A percentile compares a stretch with the other conserved stretches of the same genome.
phyloP scores from a whole-genome alignment of 1,284 basidiomycete species.

The Austroboletus novae-zelandiae region DNA sequence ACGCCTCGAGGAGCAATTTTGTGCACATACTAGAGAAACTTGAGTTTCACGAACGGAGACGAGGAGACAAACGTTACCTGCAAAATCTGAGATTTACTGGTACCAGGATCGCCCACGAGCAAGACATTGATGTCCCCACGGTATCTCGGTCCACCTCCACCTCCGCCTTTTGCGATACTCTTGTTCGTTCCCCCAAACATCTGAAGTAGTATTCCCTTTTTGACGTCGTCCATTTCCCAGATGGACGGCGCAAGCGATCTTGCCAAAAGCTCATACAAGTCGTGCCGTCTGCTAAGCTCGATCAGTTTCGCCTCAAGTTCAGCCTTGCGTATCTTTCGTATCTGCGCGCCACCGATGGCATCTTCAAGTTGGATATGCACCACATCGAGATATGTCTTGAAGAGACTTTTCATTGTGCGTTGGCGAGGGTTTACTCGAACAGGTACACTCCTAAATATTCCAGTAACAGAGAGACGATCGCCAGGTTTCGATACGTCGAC shows the following conservation, averaged over 20 bases:
- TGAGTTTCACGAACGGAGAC: constrained; percentile 3
- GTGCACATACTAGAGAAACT: constrained; percentile 80
- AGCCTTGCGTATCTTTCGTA: constrained; percentile 49
- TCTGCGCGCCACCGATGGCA: constrained; percentile 39
- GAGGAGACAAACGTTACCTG: constrained; percentile 48
- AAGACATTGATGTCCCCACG: constrained; percentile 97
- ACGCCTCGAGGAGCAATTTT: constrained; percentile 98
- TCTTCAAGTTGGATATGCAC: constrained; percentile 77
- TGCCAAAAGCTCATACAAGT: constrained; percentile 87
- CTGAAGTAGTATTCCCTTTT: constrained; percentile 96
- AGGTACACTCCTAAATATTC: constrained; percentile 93
- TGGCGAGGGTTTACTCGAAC: constrained; percentile 92
- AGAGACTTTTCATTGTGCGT: constrained; percentile 90
- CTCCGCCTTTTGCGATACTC: constrained; percentile 88
- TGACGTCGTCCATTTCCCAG: constrained; percentile 98
- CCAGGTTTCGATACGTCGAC: constrained; percentile 95
- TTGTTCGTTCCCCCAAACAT: constrained; percentile 98
- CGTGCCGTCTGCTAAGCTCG: constrained; percentile 71
- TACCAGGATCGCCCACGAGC: constrained; percentile 97
- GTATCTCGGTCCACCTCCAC: constrained; percentile 93
- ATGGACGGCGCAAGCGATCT: constrained; percentile 91
- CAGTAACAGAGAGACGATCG: constrained; percentile 88
- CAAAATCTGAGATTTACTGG: constrained; percentile 94
- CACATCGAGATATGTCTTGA: constrained; percentile 97
- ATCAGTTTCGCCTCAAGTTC: constrained; percentile 61